Evolutionary conservation across 345 rosid genomes (phyloP).

Genomic region (Populus davidiana): DNA sequence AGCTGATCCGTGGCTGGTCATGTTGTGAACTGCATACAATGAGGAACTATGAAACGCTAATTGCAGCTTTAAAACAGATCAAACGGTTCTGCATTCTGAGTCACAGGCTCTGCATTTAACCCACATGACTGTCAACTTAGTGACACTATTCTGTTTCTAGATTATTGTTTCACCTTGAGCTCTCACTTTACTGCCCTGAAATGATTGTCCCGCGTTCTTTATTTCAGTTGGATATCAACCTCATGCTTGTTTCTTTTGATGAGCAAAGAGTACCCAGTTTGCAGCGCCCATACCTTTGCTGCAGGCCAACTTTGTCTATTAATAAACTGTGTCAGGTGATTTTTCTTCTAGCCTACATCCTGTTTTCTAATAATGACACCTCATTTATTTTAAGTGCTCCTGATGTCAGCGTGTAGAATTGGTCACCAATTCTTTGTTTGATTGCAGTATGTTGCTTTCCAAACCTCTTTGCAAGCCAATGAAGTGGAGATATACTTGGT

Average conservation of each 20-base stretch:
- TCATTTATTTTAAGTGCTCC: background rate
- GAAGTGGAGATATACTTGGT: constrained; percentile 65
- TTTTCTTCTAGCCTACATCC: constrained; percentile 18
- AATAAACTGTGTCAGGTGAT: constrained; percentile 83
- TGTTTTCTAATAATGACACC: background rate
- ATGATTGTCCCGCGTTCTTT: constrained; percentile 9
- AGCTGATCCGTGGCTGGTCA: background rate
- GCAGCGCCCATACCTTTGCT: constrained; percentile 73
- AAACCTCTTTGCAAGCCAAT: constrained; percentile 56
- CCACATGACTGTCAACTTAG: background rate
- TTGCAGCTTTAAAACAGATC: background rate
- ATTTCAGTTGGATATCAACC: constrained; percentile 63
- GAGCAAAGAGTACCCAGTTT: constrained; percentile 51
- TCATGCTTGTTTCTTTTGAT: constrained; percentile 74
- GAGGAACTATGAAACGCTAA: background rate
- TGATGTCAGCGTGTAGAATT: background rate
- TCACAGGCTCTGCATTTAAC: background rate
- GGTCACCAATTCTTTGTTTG: constrained; percentile 11
- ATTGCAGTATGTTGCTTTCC: constrained; percentile 66
- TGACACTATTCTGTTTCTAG: constrained; percentile 10
- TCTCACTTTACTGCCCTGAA: constrained; percentile 11
- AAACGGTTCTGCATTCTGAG: background rate
- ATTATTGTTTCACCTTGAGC: background rate
- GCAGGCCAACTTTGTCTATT: constrained; percentile 63
- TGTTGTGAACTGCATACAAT: background rate